Percentiles rank a stretch among this genome's conserved stretches.
These are phyloP conservation scores for Poronia punctata DNA, from an alignment of 495 filamentous ascomycete genomes.

Conservation along the genomic window DNA sequence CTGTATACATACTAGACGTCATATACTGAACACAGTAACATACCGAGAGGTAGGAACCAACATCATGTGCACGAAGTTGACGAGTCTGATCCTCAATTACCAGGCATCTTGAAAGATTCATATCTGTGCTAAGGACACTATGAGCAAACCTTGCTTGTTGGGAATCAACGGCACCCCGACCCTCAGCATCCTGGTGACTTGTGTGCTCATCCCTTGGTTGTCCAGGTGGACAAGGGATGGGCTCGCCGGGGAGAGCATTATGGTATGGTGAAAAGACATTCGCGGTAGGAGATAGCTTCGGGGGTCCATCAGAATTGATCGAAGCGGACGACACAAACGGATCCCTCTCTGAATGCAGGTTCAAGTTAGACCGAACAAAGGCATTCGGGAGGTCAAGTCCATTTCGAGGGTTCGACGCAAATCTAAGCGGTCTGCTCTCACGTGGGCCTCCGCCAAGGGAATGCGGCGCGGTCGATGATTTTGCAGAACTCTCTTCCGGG, in stretches of 20 bases:
- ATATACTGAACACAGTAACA: conserved; percentile 1
- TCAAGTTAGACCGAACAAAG: conserved; percentile 11
- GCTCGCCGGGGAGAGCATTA: conserved; percentile 17
- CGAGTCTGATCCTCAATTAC: conserved; percentile 23
- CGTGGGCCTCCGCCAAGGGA: conserved; percentile 16
- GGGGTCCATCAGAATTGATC: conserved; percentile 22
- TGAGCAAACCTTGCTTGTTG: conserved; percentile 9
- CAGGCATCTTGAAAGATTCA: conserved; percentile 33
- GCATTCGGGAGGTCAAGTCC: conserved; percentile 11
- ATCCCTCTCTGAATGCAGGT: conserved; percentile 29
- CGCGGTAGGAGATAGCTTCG: conserved; percentile 45
- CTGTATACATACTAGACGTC: too few species aligned
- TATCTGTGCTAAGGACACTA: conserved; percentile 28
- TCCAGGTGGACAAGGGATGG: conserved; percentile 15
- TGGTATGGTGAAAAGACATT: conserved; percentile 34
- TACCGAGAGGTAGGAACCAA: conserved; percentile 34
- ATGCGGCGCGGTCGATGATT: conserved; percentile 24
- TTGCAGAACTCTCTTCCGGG: conserved; percentile 46
- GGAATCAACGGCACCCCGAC: not conserved
- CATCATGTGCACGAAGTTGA: conserved; percentile 19
- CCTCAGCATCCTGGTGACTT: not conserved
- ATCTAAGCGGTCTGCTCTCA: conserved; percentile 15
- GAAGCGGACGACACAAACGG: conserved; percentile 32
- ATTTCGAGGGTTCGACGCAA: conserved; percentile 10
- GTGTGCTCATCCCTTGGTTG: conserved; percentile 5